A percentile compares a stretch with the other conserved stretches of the same genome.
Conservation (phyloP, 2,329 filamentous ascomycete genomes). For the Conoideocrella luteorostrata region DNA sequence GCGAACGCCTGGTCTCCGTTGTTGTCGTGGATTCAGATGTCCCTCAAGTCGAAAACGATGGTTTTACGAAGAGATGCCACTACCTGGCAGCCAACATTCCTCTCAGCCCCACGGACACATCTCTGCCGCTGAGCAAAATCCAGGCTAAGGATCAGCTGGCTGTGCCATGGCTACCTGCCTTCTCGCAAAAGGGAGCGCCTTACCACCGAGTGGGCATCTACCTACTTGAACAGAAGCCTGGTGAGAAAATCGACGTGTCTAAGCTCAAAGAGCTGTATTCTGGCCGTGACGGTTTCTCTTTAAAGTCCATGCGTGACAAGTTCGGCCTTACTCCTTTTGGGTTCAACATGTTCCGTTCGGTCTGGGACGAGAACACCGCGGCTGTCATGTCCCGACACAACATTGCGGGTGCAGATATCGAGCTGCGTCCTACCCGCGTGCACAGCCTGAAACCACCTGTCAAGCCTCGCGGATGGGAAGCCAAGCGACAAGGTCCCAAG, state of each 20-base stretch:
- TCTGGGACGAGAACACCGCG: slow-evolving; percentile 86
- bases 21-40: slow-evolving; percentile 88
- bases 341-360: slow-evolving; percentile 77
- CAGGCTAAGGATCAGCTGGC: slow-evolving; percentile 59
- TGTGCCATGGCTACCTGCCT: slow-evolving; percentile 76
- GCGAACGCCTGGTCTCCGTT: slow-evolving; percentile 75
- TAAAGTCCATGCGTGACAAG: slow-evolving; percentile 68
- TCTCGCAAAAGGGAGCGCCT: slow-evolving; percentile 80
- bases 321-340: slow-evolving; percentile 68
- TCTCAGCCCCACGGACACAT: slow-evolving; percentile 45
- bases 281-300: slow-evolving; percentile 60
- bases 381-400: slow-evolving; percentile 77
- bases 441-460: slow-evolving; percentile 58
- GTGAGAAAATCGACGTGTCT: slow-evolving; percentile 48
- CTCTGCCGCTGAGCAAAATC: slow-evolving; percentile 59
- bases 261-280: slow-evolving; percentile 48
- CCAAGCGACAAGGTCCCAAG: slow-evolving; percentile 58
- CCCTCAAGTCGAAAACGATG: slow-evolving; percentile 67
- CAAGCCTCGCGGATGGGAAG: slow-evolving; percentile 60
- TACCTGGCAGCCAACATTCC: slow-evolving; percentile 68
- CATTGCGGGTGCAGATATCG: slow-evolving; percentile 69
- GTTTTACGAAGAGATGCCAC: slow-evolving; percentile 77
- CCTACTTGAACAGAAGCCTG: slow-evolving; percentile 71
- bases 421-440: slow-evolving; percentile 76
- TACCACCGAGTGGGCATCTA: slow-evolving; percentile 87